A percentile compares a stretch with the other conserved stretches of the same genome.
Evolutionary conservation across 2,329 filamentous ascomycete genomes (phyloP).

Genomic region (Colletotrichum lini): DNA sequence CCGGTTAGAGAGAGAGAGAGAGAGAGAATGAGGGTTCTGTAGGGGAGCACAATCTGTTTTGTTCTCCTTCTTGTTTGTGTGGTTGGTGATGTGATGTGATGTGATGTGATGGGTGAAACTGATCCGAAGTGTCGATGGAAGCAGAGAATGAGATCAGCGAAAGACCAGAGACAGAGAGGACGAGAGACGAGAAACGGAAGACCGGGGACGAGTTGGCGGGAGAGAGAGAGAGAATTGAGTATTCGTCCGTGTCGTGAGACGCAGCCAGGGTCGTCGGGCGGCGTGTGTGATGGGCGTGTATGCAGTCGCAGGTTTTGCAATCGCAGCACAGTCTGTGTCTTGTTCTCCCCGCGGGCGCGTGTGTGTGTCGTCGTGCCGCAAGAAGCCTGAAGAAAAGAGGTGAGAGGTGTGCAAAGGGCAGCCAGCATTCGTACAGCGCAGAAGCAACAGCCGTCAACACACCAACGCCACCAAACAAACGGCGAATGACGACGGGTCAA

Average conservation of each 20-base stretch:
- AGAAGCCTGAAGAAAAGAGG: not conserved
- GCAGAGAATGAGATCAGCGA: slow-evolving; percentile 4
- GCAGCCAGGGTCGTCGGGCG: slow-evolving; percentile 5
- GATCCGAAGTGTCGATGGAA: slow-evolving; percentile 10
- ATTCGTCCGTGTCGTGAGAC: slow-evolving; percentile 14
- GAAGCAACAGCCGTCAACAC: slow-evolving; percentile 1
- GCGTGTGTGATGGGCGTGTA: slow-evolving; percentile 4
- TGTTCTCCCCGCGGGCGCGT: not conserved
- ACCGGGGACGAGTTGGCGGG: too few relatives aligned
- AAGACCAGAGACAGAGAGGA: slow-evolving; percentile 14
- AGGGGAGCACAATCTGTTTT: not conserved
- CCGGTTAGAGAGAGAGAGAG: slow-evolving; percentile 24
- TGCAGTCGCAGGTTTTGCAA: not conserved
- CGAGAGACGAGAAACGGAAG: not conserved
- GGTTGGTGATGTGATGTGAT: too few relatives aligned
- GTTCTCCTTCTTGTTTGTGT: not conserved
- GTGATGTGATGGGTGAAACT: not conserved
- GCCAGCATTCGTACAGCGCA: not conserved
- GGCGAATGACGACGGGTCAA: slow-evolving; percentile 25
- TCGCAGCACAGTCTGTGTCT: not conserved
- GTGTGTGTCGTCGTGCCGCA: not conserved
- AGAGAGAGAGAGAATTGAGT: not conserved
- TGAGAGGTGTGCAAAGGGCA: slow-evolving; percentile 3
- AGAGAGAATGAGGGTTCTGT: not conserved
- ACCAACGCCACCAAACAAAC: not conserved